Conservation (phyloP, 345 rosid species). For the Balakata baccata region DNA sequence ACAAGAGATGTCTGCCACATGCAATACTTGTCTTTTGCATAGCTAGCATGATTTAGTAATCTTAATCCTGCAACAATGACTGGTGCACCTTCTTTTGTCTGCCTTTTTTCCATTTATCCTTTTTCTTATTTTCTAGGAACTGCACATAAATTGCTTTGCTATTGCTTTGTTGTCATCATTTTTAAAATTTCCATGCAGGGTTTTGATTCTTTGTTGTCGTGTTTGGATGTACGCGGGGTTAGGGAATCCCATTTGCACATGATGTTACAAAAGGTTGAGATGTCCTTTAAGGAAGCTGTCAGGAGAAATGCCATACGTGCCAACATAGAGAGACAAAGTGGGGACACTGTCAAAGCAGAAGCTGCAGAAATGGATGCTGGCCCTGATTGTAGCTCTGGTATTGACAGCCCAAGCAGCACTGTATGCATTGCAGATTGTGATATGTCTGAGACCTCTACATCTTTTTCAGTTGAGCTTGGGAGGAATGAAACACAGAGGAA, state of each 20-base stretch:
- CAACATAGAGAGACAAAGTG: slow-evolving; percentile 8
- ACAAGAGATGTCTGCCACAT: slow-evolving; percentile 10
- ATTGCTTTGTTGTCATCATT: not conserved
- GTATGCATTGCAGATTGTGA: slow-evolving; percentile 42
- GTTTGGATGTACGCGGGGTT: slow-evolving; percentile 75
- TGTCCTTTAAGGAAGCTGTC: slow-evolving; percentile 61
- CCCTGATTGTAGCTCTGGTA: slow-evolving; percentile 13
- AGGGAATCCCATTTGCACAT: slow-evolving; percentile 70
- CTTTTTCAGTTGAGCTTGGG: slow-evolving; percentile 60
- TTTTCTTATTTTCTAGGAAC: not conserved
- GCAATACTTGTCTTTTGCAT: slow-evolving; percentile 3
- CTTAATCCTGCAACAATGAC: slow-evolving; percentile 5
- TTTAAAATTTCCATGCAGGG: slow-evolving; percentile 42
- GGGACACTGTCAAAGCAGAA: slow-evolving; percentile 29
- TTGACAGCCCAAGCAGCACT: slow-evolving; percentile 39
- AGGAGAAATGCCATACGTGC: slow-evolving; percentile 30
- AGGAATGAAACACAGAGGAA: slow-evolving; percentile 42
- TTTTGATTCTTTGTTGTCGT: slow-evolving; percentile 58
- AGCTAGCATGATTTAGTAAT: not conserved
- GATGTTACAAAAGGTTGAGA: slow-evolving; percentile 67
- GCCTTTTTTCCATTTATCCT: no score
- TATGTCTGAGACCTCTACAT: slow-evolving; percentile 48
- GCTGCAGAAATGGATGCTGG: slow-evolving; percentile 25
- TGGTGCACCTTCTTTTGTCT: not conserved
- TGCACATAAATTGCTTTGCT: not conserved